Evolutionary conservation across 2,329 filamentous ascomycete species (phyloP), one percentile per base, ranked within the genome.

Genomic region (Phialophora tarda): DNA sequence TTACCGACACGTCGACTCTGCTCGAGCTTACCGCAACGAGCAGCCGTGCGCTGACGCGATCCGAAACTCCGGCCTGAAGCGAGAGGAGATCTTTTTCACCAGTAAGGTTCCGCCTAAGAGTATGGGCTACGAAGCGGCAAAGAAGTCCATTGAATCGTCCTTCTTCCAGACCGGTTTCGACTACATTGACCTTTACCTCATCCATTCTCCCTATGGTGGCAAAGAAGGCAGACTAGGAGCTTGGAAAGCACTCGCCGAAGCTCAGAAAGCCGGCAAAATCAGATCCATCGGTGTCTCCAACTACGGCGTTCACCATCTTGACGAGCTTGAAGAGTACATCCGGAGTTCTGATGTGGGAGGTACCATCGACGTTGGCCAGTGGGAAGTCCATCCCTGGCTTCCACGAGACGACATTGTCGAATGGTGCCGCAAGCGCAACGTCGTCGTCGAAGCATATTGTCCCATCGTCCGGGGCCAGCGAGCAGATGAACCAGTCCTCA

Each of bases 361-460:
- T 3, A 91, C 91, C 26, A 85, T 97, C 74, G 90, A 89, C 67
- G 90, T 97, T 44, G 93, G 92, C 48, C 93, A 97, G 79, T 92
- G 90, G 78, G 93, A 97, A 79, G 81, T 97, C 11, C 93, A 97
- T 78, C 93, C 93, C 0, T 97, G 92, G 93, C 86, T 93, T 50
- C 84, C 88, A 8, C 84, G 93, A n/a, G 81, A 83, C 24, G 92
- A 97, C 74, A 92, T 97, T 67, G 88, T 89, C 8, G 81, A 86
- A 55, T 97, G 93, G 92, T 91, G 90, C 72, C 77, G 83, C 69
- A 82, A 88, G 77, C 83, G 87, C 21, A 83, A 83, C 66, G 81
- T 91, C 23, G 84, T 87, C 34, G 76, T 91, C 14, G 83, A 92
- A 82, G 82, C 82, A 5, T 83, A 82, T 69, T 81, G 78, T 71